Evolutionary conservation across 306 rosid genomes (phyloP), one percentile per base, ranked within the genome.

Genomic region (Canavalia gladiata): DNA sequence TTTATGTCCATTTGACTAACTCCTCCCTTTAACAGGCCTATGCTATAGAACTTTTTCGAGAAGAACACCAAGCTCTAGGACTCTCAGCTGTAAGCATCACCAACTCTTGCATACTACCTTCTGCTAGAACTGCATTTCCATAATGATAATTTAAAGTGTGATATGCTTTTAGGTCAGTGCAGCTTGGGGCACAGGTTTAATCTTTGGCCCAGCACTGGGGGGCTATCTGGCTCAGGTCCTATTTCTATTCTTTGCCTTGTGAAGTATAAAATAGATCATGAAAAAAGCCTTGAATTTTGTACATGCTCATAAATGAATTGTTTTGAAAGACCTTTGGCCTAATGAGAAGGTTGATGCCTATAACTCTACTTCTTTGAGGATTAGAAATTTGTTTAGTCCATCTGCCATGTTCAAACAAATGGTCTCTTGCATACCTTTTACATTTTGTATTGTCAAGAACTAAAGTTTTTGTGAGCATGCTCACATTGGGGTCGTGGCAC

Each of bases 141-240:
- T 34, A 46, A 55, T 69, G 58, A 2, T 56, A 76, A 69, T 69
- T 78, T 9, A 43, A 31, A 29, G 71, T 83, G 54, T 55, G 75
- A 46, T 78, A 29, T 83, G 34, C 31, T 76, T 82, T 77, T 90
- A 95, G 98, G 68, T 92, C 33, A 91, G 94, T 71, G 90, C 94
- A 7, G 86, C 97, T 74, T 91, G 95, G 98, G 97, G 90, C 50
- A 76, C 86, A 2, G 97, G 97, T 63, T 85, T 92, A 83, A 87
- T 95, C 59, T 45, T 95, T 82, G 98, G 98, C 58, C 98, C 98
- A 1, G 97, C 97, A 49, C 4, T 95, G 82, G 98, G 98, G 72
- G 98, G 98, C 18, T 89, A 88, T 85, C 85, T 95, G 47, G 95
- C 98, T 35, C 97, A 87, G 97, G 98, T 92, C 90, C 75, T 50